Evolutionary conservation across 305 asterid genomes (phyloP).

Genomic region (Nicotiana rustica): DNA sequence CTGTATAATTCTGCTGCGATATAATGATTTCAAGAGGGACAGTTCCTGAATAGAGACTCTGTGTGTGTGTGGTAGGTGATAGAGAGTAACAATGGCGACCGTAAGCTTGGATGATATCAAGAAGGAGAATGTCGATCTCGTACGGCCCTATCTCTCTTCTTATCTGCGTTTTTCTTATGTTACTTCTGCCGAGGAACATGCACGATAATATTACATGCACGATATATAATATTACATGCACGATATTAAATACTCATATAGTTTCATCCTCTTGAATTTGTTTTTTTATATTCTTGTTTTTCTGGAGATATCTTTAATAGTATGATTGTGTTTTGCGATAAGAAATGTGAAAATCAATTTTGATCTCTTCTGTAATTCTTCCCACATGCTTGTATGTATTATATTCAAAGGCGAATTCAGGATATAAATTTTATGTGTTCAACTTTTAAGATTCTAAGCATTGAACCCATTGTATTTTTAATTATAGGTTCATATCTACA

Average conservation of each 20-base stretch:
- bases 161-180: not conserved
- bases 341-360: not conserved
- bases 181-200: not conserved
- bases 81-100: conserved; percentile 43
- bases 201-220: not conserved
- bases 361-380: not conserved
- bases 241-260: not conserved
- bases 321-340: not conserved
- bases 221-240: not conserved
- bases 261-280: not conserved
- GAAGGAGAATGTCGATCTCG: conserved; percentile 63
- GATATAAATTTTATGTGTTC: no score
- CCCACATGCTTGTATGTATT: no score
- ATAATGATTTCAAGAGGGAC: no score
- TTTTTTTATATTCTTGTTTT: not conserved
- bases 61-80: not conserved
- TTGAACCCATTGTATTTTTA: no score
- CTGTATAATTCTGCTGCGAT: no score
- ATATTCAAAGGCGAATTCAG: no score
- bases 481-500: no score
- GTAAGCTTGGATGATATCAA: conserved; percentile 64
- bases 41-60: not conserved
- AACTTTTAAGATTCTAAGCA: no score
- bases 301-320: not conserved
- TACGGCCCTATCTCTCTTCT: conserved; percentile 38